A percentile compares a stretch with the other conserved stretches of the same genome.
Conservation (phyloP, 192 early-diverging fungal species). For the Coemansia sp. region DNA sequence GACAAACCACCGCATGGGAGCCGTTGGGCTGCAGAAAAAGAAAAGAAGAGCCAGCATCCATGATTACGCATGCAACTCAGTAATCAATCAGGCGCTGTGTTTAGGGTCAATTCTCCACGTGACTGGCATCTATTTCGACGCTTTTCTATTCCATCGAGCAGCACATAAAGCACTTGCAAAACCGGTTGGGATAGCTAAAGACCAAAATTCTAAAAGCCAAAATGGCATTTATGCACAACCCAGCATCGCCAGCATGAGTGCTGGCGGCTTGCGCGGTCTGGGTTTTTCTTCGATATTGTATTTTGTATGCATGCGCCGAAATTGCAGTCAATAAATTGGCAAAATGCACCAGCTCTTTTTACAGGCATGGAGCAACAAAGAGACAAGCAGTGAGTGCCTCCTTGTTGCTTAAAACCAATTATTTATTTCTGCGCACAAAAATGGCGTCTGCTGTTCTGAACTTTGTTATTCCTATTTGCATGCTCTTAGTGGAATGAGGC, state of each 20-base stretch:
- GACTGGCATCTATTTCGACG: background rate
- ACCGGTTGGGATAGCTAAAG: background rate
- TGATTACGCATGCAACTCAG: no score
- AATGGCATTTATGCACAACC: no score
- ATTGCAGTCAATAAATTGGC: conserved; percentile 13
- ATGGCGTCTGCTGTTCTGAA: background rate
- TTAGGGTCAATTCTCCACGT: conserved; percentile 1
- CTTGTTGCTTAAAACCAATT: background rate
- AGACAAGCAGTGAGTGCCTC: no score
- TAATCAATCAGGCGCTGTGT: background rate
- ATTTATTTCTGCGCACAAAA: background rate
- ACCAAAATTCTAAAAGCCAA: no score
- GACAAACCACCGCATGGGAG: no score
- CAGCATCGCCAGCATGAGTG: no score
- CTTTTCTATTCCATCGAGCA: no score
- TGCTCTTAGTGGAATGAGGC: conserved; percentile 11
- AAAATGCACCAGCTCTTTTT: background rate
- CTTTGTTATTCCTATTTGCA: background rate
- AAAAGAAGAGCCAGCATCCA: no score
- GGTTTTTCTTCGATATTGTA: background rate
- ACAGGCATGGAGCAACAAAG: background rate
- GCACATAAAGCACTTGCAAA: background rate
- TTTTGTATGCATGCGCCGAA: conserved; percentile 3
- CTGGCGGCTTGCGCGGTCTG: background rate
- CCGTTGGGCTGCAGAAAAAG: no score